These are phyloP conservation scores for Sporothrix globosa DNA, from an alignment of 2,329 filamentous ascomycete genomes.

Conservation along the genomic window DNA sequence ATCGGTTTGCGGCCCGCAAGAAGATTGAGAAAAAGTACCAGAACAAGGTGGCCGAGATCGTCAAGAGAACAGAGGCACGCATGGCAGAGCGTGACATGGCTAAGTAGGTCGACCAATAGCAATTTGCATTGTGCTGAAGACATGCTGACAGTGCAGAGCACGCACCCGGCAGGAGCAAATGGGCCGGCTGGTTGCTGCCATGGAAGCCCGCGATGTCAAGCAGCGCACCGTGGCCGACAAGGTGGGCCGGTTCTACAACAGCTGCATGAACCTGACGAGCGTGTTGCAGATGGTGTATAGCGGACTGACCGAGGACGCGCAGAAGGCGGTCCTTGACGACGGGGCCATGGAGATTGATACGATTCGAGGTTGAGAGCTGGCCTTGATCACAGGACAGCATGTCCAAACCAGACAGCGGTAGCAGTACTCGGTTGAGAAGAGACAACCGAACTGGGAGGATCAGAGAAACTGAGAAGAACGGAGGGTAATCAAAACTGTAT, in stretches of 20 bases:
- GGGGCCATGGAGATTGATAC: background rate
- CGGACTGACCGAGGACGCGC: slow-evolving; percentile 36
- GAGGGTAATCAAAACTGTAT: background rate
- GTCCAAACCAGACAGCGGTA: background rate
- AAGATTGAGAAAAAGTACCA: slow-evolving; percentile 37
- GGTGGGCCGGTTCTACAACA: slow-evolving; percentile 36
- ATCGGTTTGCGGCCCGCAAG: slow-evolving; percentile 33
- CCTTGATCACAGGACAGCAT: background rate
- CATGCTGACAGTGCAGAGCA: slow-evolving; percentile 20
- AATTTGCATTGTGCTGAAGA: background rate
- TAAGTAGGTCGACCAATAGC: slow-evolving; percentile 1
- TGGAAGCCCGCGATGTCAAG: slow-evolving; percentile 36
- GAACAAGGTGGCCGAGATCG: slow-evolving; percentile 36
- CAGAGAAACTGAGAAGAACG: too few relatives aligned
- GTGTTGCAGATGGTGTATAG: slow-evolving; percentile 37
- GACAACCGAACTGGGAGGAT: background rate
- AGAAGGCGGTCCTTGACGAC: slow-evolving; percentile 20
- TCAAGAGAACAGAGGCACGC: slow-evolving; percentile 34
- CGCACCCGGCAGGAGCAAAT: slow-evolving; percentile 32
- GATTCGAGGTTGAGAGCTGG: background rate
- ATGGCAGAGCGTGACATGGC: slow-evolving; percentile 32
- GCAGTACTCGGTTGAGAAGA: background rate
- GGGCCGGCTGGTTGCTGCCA: slow-evolving; percentile 35
- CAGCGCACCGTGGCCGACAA: slow-evolving; percentile 36
- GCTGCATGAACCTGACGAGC: slow-evolving; percentile 34